Base-by-base conservation (phyloP, 83 land plant species). In the Picea engelmannii region DNA sequence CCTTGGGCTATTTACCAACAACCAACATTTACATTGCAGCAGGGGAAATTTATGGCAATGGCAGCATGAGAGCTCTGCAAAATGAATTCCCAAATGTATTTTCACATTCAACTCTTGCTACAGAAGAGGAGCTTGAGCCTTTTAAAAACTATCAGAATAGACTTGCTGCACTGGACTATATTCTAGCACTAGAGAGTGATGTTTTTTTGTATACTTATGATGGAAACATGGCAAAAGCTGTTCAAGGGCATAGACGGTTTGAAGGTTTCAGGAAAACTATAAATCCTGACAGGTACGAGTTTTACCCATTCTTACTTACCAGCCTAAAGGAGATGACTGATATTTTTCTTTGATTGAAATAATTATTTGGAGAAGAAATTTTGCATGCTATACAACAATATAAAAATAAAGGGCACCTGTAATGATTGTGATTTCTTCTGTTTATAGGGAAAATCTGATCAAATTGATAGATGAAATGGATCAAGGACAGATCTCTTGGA, bases 171-270 rank as follows among this genome's bases (percentile, higher is more conserved):
- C n/a, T 95, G 78, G 97, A 95, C 74, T 85, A 95, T 67, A 86
- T 93, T 35, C 83, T 95, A 20, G 95, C 97, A 15, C 66, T 91
- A 13, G 83, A 87, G 44, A 95, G 97, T 75, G 95, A 95, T 85
- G 92, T 89, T 24, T 95, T 95, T 70, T 80, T 95, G 59, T 93
- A 93, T 75, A 91, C 94, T 27, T 93, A 89, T 55, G 92, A 95
- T 81, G 97, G 97, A n/a, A 95, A 95, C 80, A 93, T 93, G 97
- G 97, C 95, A 7, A 95, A 90, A 79, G 95, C 95, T 44, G 92
- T 93, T 55, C 92, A 89, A 77, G 97, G 97, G 4, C 95, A 95
- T 40, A 78, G 97, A 68, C 63, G 81, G 42, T 95, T 88, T 84
- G 91, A 95, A 84, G 95, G 91, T 6, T 92, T 90, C 58, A 86